Conservation (phyloP, 108 stramenopile genomes). For the Asterionellopsis glacialis region DNA sequence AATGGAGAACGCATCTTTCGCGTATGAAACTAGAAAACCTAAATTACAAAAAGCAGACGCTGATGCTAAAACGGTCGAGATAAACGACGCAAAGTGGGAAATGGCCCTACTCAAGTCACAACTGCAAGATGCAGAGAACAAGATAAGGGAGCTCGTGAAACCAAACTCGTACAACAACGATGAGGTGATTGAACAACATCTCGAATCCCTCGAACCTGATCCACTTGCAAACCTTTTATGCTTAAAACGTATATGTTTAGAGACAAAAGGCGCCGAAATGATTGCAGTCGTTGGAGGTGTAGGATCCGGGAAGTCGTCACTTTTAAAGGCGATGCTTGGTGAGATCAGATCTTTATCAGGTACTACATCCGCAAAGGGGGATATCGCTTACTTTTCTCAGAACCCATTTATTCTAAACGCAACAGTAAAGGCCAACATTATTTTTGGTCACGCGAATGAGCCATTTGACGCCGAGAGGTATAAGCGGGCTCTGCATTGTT, state of each 20-base stretch:
- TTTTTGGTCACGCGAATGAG: conserved; percentile 87
- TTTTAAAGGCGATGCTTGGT: conserved; percentile 88
- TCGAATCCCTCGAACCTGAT: not conserved
- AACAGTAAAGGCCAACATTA: conserved; percentile 90
- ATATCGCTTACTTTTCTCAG: conserved; percentile 74
- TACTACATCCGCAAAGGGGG: conserved; percentile 48
- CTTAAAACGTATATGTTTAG: conserved; percentile 54
- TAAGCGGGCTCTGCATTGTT: conserved; percentile 63
- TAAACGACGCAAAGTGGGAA: conserved; percentile 55
- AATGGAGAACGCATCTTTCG: conserved; percentile 26
- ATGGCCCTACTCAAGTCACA: conserved; percentile 60
- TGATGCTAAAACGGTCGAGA: conserved; percentile 10
- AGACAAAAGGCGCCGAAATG: conserved; percentile 63
- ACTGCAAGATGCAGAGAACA: conserved; percentile 60
- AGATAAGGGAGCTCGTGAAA: conserved; percentile 32
- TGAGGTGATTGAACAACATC: conserved; percentile 8
- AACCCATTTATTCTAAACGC: conserved; percentile 95
- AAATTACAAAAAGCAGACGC: conserved; percentile 3
- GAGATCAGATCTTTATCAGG: conserved; percentile 67
- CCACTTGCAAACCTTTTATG: conserved; percentile 33
- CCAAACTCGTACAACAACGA: not conserved
- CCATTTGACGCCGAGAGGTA: conserved; percentile 73
- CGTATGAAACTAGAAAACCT: conserved; percentile 38
- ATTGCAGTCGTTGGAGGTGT: conserved; percentile 90
- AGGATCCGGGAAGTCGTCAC: conserved; percentile 87